A percentile compares a stretch with the other conserved stretches of the same genome.
Evolutionary conservation across 176 grass and related monocot species (phyloP).

Genomic region (Oryza glaberrima): DNA sequence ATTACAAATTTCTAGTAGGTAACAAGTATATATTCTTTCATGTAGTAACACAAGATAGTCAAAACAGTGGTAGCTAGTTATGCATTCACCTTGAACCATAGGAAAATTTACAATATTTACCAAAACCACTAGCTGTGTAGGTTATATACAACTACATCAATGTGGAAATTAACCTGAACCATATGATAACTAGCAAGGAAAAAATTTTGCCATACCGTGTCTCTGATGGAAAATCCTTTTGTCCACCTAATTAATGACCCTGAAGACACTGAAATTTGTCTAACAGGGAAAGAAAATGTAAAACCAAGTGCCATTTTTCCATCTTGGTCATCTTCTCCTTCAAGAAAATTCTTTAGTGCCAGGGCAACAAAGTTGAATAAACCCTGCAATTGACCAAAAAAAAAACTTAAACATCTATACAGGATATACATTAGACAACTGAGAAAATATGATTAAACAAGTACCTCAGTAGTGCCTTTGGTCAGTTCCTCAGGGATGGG

Average conservation of each 20-base stretch:
- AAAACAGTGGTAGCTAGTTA: neutral
- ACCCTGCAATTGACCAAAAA: slow-evolving; percentile 49
- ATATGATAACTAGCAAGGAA: neutral
- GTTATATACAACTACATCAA: neutral
- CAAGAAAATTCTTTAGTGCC: slow-evolving; percentile 68
- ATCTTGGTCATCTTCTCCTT: slow-evolving; percentile 62
- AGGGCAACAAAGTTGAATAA: slow-evolving; percentile 81
- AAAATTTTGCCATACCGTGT: slow-evolving; percentile 57
- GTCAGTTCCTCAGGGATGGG: slow-evolving; percentile 76
- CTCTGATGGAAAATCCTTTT: slow-evolving; percentile 80
- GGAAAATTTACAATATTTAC: neutral
- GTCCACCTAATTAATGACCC: slow-evolving; percentile 92
- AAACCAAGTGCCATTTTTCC: slow-evolving; percentile 70
- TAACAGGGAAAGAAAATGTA: slow-evolving; percentile 98
- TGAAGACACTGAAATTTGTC: slow-evolving; percentile 85
- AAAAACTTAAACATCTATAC: slow-evolving; percentile 15
- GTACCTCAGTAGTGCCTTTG: slow-evolving; percentile 78
- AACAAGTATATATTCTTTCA: neutral
- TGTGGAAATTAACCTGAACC: slow-evolving; percentile 1
- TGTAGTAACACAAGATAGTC: neutral
- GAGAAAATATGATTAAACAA: slow-evolving; percentile 14
- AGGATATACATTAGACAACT: neutral
- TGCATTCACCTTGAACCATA: neutral
- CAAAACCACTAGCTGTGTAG: neutral
- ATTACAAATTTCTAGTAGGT: neutral